Conservation (phyloP, 2,329 filamentous ascomycete genomes). For the Blumeria hordei region DNA sequence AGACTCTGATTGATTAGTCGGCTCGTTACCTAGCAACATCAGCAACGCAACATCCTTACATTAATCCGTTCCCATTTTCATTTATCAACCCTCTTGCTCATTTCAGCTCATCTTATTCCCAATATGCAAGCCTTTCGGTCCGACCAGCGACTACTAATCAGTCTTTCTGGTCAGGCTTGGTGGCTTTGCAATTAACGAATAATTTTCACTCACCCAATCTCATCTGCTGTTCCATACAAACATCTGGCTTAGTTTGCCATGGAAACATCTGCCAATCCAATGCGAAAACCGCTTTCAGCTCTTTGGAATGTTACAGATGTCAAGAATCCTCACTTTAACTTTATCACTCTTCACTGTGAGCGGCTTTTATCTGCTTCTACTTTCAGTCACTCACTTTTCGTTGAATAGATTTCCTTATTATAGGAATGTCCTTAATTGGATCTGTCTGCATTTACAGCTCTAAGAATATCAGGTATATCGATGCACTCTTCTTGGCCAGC, state of each 20-base stretch:
- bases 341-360: conserved; percentile 59
- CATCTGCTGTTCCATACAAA: no score
- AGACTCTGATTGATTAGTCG: no score
- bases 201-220: no score
- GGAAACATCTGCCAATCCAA: neutral
- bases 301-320: conserved; percentile 6
- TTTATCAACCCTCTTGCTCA: no score
- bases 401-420: conserved; percentile 49
- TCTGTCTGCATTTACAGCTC: conserved; percentile 53
- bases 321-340: conserved; percentile 48
- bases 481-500: conserved; percentile 70
- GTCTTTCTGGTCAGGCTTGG: no score
- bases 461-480: conserved; percentile 48
- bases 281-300: conserved; percentile 19
- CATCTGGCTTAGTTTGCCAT: no score
- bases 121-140: no score
- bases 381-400: neutral
- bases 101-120: no score
- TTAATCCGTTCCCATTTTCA: no score
- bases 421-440: conserved; percentile 44
- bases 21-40: no score
- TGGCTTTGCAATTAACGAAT: neutral
- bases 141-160: no score
- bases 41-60: no score
- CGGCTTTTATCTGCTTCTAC: conserved; percentile 5